Percentiles rank a stretch among this genome's conserved stretches.
Conservation (phyloP, 495 filamentous ascomycete genomes). For the Lophiotrema nucula region DNA sequence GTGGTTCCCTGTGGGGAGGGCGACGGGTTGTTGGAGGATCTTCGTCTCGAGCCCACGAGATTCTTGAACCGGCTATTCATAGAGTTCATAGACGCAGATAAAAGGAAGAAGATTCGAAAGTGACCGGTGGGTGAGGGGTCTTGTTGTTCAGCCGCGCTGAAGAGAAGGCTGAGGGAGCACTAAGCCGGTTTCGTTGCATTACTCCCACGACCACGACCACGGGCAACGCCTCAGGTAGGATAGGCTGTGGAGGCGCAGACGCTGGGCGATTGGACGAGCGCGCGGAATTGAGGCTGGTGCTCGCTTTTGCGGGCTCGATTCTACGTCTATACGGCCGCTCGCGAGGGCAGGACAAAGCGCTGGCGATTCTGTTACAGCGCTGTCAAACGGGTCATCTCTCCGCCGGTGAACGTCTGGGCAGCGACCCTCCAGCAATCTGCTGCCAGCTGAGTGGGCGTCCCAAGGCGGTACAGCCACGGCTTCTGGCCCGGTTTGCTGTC, state of each 20-base stretch:
- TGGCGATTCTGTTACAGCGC: not conserved
- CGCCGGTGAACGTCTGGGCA: not conserved
- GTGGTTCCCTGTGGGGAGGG: slow-evolving; percentile 6
- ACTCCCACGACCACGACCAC: not conserved
- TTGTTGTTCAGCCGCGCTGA: no score
- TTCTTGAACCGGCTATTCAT: slow-evolving; percentile 42
- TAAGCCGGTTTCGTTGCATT: not conserved
- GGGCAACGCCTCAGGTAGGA: not conserved
- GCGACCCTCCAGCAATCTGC: not conserved
- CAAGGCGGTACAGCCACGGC: no score
- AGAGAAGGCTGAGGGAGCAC: not conserved
- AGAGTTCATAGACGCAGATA: slow-evolving; percentile 35
- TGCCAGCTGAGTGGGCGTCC: no score
- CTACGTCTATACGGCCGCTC: not conserved
- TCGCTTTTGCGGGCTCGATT: not conserved
- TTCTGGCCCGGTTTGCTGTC: no score
- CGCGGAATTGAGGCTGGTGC: not conserved
- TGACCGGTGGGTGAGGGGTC: not conserved
- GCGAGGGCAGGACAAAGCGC: not conserved
- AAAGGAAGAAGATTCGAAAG: slow-evolving; percentile 11
- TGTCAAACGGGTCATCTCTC: slow-evolving; percentile 6
- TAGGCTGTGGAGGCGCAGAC: slow-evolving; percentile 23
- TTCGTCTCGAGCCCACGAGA: slow-evolving; percentile 40
- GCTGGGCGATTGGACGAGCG: not conserved
- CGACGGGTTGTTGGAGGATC: slow-evolving; percentile 39